Percentiles rank a stretch among this genome's conserved stretches.
phyloP scores from a whole-genome alignment of 192 early-diverging fungal genomes.

The Umbelopsis sp. region DNA sequence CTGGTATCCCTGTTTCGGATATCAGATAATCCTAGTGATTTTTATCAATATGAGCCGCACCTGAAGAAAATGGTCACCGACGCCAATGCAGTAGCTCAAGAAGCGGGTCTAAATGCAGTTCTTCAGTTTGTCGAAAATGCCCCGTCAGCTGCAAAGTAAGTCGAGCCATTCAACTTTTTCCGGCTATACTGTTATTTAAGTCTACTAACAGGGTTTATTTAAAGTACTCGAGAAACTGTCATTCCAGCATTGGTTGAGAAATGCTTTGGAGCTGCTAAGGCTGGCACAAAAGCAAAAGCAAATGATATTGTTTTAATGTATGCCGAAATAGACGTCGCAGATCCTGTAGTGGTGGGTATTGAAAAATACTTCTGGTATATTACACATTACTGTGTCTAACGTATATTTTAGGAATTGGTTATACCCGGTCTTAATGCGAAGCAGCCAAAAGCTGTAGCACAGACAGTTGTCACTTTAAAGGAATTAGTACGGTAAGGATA shows the following conservation, averaged over 20 bases:
- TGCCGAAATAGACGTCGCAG: slow-evolving; percentile 84
- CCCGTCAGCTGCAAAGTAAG: slow-evolving; percentile 71
- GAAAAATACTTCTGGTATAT: neutral
- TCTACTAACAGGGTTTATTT: neutral
- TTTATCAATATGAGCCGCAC: slow-evolving; percentile 67
- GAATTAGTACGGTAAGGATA: slow-evolving; percentile 58
- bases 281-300: slow-evolving; percentile 77
- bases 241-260: slow-evolving; percentile 85
- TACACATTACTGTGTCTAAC: neutral
- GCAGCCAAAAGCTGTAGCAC: slow-evolving; percentile 88
- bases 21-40: slow-evolving; percentile 68
- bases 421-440: slow-evolving; percentile 83
- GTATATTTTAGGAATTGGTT: slow-evolving; percentile 63
- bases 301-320: slow-evolving; percentile 83
- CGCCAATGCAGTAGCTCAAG: slow-evolving; percentile 89
- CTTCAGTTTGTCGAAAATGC: slow-evolving; percentile 80
- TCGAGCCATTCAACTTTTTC: neutral
- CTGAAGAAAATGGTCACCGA: slow-evolving; percentile 85
- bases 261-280: slow-evolving; percentile 78
- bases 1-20: slow-evolving; percentile 66
- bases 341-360: slow-evolving; percentile 78
- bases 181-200: too few species aligned
- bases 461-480: slow-evolving; percentile 60
- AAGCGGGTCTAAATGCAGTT: slow-evolving; percentile 76
- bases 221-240: slow-evolving; percentile 59